Percentiles rank a stretch among this genome's conserved stretches.
Conservation (phyloP, 108 stramenopile genomes). For the Aurantiochytrium sp. region DNA sequence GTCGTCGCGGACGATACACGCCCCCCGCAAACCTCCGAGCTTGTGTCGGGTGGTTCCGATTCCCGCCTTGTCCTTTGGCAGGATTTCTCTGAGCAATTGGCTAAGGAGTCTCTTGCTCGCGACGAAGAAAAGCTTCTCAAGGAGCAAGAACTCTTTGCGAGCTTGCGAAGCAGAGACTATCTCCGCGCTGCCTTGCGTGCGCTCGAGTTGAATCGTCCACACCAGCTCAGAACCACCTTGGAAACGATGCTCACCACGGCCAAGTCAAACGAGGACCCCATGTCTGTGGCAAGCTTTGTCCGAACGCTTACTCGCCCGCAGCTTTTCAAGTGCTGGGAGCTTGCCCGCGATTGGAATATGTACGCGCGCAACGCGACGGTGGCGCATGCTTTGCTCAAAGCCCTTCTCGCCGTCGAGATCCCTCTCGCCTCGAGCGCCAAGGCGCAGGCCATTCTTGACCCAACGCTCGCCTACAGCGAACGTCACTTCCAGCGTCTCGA, state of each 20-base stretch:
- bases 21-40: not conserved
- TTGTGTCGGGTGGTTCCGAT: conserved; percentile 84
- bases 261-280: not conserved
- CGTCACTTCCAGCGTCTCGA: conserved; percentile 46
- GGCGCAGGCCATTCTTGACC: not conserved
- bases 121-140: conserved; percentile 66
- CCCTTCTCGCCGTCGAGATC: conserved; percentile 19
- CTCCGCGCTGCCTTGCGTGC: conserved; percentile 70
- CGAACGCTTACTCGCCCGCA: not conserved
- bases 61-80: conserved; percentile 77
- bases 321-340: not conserved
- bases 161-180: conserved; percentile 74
- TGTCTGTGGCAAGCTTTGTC: not conserved
- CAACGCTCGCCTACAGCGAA: conserved; percentile 35
- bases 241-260: not conserved
- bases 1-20: not conserved
- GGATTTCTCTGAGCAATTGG: conserved; percentile 74
- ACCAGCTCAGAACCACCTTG: conserved; percentile 31
- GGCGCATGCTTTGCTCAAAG: conserved; percentile 38
- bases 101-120: conserved; percentile 54
- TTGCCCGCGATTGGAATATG: conserved; percentile 45
- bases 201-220: conserved; percentile 70
- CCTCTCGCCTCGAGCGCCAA: conserved; percentile 14
- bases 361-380: conserved; percentile 39
- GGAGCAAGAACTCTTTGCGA: conserved; percentile 73